Evolutionary conservation across 208 protist genomes (phyloP), one percentile per base, ranked within the genome.

Genomic region (Trypanosoma conorhini): DNA sequence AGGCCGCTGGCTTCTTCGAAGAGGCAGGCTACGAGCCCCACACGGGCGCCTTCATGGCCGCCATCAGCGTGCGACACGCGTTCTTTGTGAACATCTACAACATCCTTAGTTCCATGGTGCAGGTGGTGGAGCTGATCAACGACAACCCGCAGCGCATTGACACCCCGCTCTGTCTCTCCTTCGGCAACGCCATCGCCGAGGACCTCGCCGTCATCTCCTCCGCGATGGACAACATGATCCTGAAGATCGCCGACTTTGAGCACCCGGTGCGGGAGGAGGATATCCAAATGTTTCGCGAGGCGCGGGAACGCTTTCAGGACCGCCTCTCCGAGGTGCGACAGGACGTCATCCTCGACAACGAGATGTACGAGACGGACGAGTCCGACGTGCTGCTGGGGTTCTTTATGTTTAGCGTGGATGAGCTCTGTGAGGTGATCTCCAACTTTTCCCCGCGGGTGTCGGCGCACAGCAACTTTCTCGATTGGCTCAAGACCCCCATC

Each of bases 401-500:
- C 65, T 96, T 96, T 77, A 90, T 96, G 87, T 96, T 96, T 82
- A 91, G 83, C 77, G 77, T 96, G 21, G 87, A 94, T 60, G 88
- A 94, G 69, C 77, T 96, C 35, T 94, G 87, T 75, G 88, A 96
- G 78, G 79, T 83, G 48, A 94, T 96, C 65, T 77, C 72, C 57
- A 81, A 81, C 63, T 96, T 94, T 68, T 61, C 73, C 24, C 83
- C 90, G 64, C 77, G 83, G 42, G 67, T 64, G 54, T 48, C 81
- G 26, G 77, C 82, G 38, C 67, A 68, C 13, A 93, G 82, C 75
- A 85, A 68, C 40, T 30, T 96, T 31, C 9, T 79, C 30, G 68
- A 86, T 70, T 81, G 76, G 51, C 22, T 88, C 28, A 55, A 79
- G 35, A 86, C 85, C 48, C 79, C 79, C 21, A 62, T 93, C 13